Evolutionary conservation across 495 filamentous ascomycete genomes (phyloP), one percentile per base, ranked within the genome.

Genomic region (Xylaria scruposa): DNA sequence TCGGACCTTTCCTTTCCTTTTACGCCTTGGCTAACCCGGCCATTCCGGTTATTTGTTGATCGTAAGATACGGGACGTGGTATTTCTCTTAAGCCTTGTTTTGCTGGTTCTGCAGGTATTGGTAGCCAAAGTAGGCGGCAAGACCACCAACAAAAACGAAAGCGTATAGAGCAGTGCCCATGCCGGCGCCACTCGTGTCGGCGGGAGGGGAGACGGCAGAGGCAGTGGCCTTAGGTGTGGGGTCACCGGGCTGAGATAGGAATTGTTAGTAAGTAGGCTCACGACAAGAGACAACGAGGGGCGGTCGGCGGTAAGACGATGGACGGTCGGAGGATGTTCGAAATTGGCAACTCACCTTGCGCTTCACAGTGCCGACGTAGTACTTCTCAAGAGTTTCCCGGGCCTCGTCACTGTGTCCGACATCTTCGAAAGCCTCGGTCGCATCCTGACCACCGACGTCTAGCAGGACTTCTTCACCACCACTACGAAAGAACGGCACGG

Each of bases 321-420:
- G 49, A 70, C 9, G 56, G 24, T 51, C 49, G 42, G 56, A 63
- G 31, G 38, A 5, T 47, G 70, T 46, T 71, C 67, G 70, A 65
- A 33, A 49, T 40, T 67, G 38, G 66, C 49, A 46, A 79, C 87
- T 74, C 90, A 98, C 95, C 87, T 91, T 81, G 81, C 95, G 90
- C 90, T 97, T 97, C 75, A 99, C 83, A 36, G 74, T 88, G 67
- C 94, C 96, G 73, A 97, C 90, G 42, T 91, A 84, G 72, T 97
- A 85, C 73, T 90, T 90, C 31, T 91, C 88, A 21, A 99, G 90
- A 78, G 97, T 94, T 86, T 98, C 94, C 65, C 97, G 91, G 71
- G 97, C 97, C 87, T 99, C 97, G 82, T 99, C 97, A 81, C 92
- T 96, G 91, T 99, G 97, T 73, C 97, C 97, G 81, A 99, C 97